These are phyloP conservation scores for Jaltomata sinuosa DNA, from an alignment of 257 asterid genomes.

Conservation along the genomic window DNA sequence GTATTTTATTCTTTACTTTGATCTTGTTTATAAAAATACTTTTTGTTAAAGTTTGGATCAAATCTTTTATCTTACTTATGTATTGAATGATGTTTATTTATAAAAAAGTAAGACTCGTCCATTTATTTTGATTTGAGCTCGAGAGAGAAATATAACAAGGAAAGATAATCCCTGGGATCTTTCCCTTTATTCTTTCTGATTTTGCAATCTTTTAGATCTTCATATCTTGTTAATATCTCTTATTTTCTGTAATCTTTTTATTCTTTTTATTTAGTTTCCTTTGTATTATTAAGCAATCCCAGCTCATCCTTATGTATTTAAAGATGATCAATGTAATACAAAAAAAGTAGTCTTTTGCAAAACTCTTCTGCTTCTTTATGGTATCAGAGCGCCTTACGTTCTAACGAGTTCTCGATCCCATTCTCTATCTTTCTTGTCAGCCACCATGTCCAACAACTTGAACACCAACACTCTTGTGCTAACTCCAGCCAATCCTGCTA, in stretches of 20 bases:
- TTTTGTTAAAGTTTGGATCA: too few relatives aligned
- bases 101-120: too few relatives aligned
- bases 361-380: too few relatives aligned
- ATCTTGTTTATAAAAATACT: too few relatives aligned
- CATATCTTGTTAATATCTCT: neutral
- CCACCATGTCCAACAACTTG: neutral
- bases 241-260: neutral
- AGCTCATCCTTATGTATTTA: too few relatives aligned
- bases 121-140: too few relatives aligned
- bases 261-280: neutral
- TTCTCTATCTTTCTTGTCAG: neutral
- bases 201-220: neutral
- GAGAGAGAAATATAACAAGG: too few relatives aligned
- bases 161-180: neutral
- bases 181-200: neutral
- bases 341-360: too few relatives aligned
- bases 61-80: too few relatives aligned
- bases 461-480: neutral
- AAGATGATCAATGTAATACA: too few relatives aligned
- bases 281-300: neutral
- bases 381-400: neutral
- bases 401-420: neutral
- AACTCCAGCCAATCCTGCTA: neutral
- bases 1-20: too few relatives aligned
- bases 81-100: too few relatives aligned